Base-by-base conservation (phyloP, 345 rosid genomes). In the Bruguiera gymnorhiza region DNA sequence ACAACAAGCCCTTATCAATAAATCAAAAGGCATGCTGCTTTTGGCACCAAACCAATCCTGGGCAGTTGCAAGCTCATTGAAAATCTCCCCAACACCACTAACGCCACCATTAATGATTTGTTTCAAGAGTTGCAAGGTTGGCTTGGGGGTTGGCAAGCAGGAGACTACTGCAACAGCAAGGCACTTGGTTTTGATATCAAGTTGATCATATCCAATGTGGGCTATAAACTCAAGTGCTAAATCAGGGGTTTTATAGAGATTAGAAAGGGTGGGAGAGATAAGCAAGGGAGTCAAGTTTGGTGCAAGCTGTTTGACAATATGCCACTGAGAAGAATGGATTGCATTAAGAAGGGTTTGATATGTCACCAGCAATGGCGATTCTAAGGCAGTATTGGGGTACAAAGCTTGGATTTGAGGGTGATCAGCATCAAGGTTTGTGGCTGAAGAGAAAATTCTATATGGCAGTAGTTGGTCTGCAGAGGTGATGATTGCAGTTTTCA, bases 241-340 rank as follows among this genome's bases (percentile, higher is more conserved):
- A 74, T 85, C 83, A 7, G 99, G 96, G 48, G 68, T 66, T 72
- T 84, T 84, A 18, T 74, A 70, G 75, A 95, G 89, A 66, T 26
- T 63, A 9, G 72, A 59, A 18, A 92, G 84, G 65, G 85, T 79
- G 67, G 82, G 8, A 60, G 89, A 76, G 50, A 87, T 66, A 48
- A 85, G 70, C 6, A 79, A 70, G 21, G 93, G 76, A 15, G 80
- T 73, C 58, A 91, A 70, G 6, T 76, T 82, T 50, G 69, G 62
- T 4, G 87, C 71, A 61, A 78, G 58, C 9, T 87, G 92, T 83
- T 89, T 73, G 93, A 94, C 66, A 78, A 82, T 76, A 84, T 89
- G 89, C 97, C 97, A 88, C 81, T 83, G 84, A 76, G 89, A 87
- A 72, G 97, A 82, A 37, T 52, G 76, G 51, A 85, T 69, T 0